Percentiles rank a stretch among this genome's conserved stretches.
Conservation (phyloP, 2,329 filamentous ascomycete species). For the Xylaria sp. region DNA sequence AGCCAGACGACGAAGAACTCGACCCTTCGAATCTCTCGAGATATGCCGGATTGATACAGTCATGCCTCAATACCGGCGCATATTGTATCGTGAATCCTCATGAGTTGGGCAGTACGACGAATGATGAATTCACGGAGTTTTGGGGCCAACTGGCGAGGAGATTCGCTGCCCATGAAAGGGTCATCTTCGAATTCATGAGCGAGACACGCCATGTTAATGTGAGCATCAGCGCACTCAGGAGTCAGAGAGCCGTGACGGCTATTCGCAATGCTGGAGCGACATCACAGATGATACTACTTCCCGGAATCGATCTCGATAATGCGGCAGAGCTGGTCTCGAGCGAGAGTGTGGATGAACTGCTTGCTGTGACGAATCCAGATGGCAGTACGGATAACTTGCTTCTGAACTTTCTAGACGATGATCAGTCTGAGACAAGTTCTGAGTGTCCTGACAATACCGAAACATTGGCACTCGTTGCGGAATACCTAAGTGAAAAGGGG, state of each 20-base stretch:
- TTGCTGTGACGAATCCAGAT: slow-evolving; percentile 53
- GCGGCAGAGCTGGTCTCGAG: slow-evolving; percentile 44
- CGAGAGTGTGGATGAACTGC: slow-evolving; percentile 47
- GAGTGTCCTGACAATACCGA: slow-evolving; percentile 51
- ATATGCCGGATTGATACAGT: slow-evolving; percentile 52
- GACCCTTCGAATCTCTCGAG: slow-evolving; percentile 43
- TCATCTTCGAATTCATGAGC: slow-evolving; percentile 65
- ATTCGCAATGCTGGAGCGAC: slow-evolving; percentile 61
- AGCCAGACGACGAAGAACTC: slow-evolving; percentile 43
- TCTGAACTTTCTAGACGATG: slow-evolving; percentile 53
- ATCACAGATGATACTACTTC: slow-evolving; percentile 57
- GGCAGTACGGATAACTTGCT: slow-evolving; percentile 51
- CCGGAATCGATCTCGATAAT: slow-evolving; percentile 55
- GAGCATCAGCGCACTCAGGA: slow-evolving; percentile 52
- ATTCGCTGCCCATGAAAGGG: slow-evolving; percentile 48
- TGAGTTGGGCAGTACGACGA: slow-evolving; percentile 57
- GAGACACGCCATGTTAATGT: slow-evolving; percentile 60
- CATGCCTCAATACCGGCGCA: slow-evolving; percentile 51
- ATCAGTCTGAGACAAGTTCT: slow-evolving; percentile 50
- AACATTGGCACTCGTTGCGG: slow-evolving; percentile 43
- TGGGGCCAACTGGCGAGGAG: slow-evolving; percentile 55
- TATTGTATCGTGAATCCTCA: slow-evolving; percentile 56
- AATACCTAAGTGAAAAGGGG: slow-evolving; percentile 43
- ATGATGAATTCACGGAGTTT: slow-evolving; percentile 52
- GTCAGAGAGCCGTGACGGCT: slow-evolving; percentile 58